Percentiles rank a stretch among this genome's conserved stretches.
These are phyloP conservation scores for Sclerotinia minor DNA, from an alignment of 2,329 filamentous ascomycete species.

Conservation along the genomic window DNA sequence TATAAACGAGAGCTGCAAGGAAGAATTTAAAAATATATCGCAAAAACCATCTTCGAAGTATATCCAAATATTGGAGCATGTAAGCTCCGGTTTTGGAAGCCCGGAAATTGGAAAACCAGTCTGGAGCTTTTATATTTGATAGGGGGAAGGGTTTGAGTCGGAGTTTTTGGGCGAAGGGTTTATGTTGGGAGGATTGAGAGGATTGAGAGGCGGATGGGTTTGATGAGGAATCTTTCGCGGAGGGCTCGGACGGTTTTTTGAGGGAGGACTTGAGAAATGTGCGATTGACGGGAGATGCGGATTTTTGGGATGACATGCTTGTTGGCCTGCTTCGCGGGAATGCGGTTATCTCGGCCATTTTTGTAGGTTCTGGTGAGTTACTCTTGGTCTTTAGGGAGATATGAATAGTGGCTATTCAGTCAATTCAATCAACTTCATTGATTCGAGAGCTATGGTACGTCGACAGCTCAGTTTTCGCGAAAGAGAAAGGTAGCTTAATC, in stretches of 20 bases:
- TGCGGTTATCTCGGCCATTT: not conserved
- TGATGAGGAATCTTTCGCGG: not conserved
- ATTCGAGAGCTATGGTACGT: not conserved
- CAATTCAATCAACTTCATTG: not conserved
- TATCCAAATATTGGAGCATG: not conserved
- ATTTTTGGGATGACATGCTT: not conserved
- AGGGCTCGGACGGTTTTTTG: not conserved
- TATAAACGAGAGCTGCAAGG: rapidly evolving
- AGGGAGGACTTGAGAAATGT: not conserved
- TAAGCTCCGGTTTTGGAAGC: not conserved
- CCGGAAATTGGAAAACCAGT: not conserved
- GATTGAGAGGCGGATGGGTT: not conserved
- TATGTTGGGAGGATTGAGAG: not conserved
- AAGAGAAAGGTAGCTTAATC: not conserved
- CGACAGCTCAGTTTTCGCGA: too few relatives aligned
- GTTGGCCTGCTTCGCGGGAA: not conserved
- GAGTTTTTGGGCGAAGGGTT: too few relatives aligned
- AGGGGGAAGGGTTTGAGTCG: not conserved
- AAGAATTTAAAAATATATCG: not conserved
- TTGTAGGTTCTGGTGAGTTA: too few relatives aligned
- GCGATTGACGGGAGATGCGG: not conserved
- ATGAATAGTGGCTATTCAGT: not conserved
- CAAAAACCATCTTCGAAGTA: not conserved
- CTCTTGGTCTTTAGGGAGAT: not conserved
- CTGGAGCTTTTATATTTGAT: not conserved